Evolutionary conservation across 2,329 filamentous ascomycete genomes (phyloP).

Genomic region (Exophiala sp.): DNA sequence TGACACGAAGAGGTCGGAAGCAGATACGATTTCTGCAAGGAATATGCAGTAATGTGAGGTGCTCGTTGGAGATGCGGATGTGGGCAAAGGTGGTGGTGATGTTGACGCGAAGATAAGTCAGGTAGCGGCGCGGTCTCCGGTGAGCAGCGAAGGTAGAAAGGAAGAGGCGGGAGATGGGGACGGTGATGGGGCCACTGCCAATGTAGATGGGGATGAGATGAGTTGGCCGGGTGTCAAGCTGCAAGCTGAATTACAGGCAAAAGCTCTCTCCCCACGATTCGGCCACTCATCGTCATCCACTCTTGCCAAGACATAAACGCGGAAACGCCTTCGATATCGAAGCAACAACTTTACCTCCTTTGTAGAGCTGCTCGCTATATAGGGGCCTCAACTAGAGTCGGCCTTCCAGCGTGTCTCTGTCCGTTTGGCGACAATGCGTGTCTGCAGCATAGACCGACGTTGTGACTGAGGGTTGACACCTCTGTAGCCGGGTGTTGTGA

Average conservation of each 20-base stretch:
- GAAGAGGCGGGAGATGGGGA: neutral
- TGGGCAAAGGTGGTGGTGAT: too few species aligned
- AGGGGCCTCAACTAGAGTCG: too few species aligned
- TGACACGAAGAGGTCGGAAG: neutral
- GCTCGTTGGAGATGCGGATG: too few species aligned
- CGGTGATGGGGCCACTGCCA: neutral
- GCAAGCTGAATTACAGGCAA: neutral
- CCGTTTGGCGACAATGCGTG: too few species aligned
- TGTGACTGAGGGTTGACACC: too few species aligned
- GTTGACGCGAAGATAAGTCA: too few species aligned
- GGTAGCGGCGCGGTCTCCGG: neutral
- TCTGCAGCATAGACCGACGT: too few species aligned
- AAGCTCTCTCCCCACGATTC: neutral
- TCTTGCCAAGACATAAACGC: constrained; percentile 9
- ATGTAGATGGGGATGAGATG: neutral
- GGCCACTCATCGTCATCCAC: constrained; percentile 10
- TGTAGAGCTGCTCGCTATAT: neutral
- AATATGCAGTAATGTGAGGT: too few species aligned
- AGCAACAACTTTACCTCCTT: neutral
- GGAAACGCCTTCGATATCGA: constrained; percentile 17
- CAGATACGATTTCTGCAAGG: neutral
- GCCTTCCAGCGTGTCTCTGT: too few species aligned
- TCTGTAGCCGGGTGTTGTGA: too few species aligned
- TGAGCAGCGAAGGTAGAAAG: constrained; percentile 9
- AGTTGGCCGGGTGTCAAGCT: constrained; percentile 1